A percentile compares a stretch with the other conserved stretches of the same genome.
Evolutionary conservation across 2,329 filamentous ascomycete species (phyloP).

Genomic region (Gyromitra esculenta): DNA sequence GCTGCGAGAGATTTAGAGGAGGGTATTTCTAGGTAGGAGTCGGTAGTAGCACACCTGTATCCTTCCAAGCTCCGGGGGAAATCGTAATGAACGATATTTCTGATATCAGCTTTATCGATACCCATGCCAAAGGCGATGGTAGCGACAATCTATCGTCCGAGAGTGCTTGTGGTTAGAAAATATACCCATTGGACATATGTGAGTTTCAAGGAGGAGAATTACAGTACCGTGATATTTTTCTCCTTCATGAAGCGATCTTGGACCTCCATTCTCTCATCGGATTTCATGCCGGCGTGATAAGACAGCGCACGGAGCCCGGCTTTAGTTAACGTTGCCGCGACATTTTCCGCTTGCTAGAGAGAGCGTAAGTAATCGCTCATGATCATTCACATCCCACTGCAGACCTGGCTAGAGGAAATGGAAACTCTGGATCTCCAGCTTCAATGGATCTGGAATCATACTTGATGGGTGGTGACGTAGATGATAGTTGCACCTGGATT

Average conservation of each 20-base stretch:
- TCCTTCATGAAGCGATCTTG: constrained; percentile 64
- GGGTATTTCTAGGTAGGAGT: too few relatives aligned
- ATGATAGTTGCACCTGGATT: constrained; percentile 69
- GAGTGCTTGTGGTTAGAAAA: neutral
- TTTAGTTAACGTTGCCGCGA: constrained; percentile 73
- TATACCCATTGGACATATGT: neutral
- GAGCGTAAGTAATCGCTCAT: neutral
- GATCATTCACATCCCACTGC: neutral
- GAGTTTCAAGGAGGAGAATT: neutral
- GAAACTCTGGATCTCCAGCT: neutral
- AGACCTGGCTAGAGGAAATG: neutral
- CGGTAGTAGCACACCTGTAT: constrained; percentile 64
- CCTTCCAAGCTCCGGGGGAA: constrained; percentile 95
- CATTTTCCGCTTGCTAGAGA: constrained; percentile 67
- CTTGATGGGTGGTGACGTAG: constrained; percentile 69
- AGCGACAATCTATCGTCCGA: constrained; percentile 73
- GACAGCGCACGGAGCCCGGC: constrained; percentile 76
- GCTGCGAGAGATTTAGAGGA: constrained; percentile 64
- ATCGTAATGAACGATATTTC: constrained; percentile 93
- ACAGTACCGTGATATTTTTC: constrained; percentile 60
- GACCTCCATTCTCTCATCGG: constrained; percentile 73
- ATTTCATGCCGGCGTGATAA: constrained; percentile 83
- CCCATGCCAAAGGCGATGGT: constrained; percentile 99
- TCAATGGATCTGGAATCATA: neutral
- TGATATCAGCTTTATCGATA: constrained; percentile 95